These are phyloP conservation scores for Camellia lanceoleosa DNA, from an alignment of 148 eudicot genomes.

Conservation along the genomic window DNA sequence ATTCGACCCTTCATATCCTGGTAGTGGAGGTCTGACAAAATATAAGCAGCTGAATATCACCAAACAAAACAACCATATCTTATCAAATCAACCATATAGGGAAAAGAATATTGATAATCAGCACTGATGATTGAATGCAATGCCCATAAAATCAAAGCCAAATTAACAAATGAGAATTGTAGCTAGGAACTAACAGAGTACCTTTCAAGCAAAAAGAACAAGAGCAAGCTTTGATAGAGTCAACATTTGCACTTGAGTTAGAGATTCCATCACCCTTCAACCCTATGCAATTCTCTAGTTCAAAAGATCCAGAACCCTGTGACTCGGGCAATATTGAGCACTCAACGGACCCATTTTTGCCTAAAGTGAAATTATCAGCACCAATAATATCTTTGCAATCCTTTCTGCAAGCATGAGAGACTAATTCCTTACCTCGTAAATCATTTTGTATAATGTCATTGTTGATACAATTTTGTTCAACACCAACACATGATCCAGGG, in stretches of 20 bases:
- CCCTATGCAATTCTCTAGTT: constrained; percentile 41
- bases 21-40: constrained; percentile 83
- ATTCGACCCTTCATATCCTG: constrained; percentile 77
- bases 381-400: constrained; percentile 25
- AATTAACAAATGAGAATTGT: neutral
- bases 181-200: constrained; percentile 21
- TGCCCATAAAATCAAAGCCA: neutral
- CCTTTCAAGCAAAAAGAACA: constrained; percentile 94
- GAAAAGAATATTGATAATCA: neutral
- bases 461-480: constrained; percentile 10
- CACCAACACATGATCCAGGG: constrained; percentile 19
- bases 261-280: constrained; percentile 38
- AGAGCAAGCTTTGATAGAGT: constrained; percentile 54
- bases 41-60: constrained; percentile 60
- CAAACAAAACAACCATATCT: constrained; percentile 8
- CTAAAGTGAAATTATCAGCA: constrained; percentile 27
- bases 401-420: constrained; percentile 16
- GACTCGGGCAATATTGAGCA: constrained; percentile 33
- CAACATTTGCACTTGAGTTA: constrained; percentile 27
- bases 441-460: constrained; percentile 29
- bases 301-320: constrained; percentile 41
- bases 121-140: neutral
- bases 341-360: constrained; percentile 35
- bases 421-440: constrained; percentile 20
- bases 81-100: constrained; percentile 19